Conservation (phyloP, 371 early-diverging fungal genomes). For the Lichtheimia hyalospora region DNA sequence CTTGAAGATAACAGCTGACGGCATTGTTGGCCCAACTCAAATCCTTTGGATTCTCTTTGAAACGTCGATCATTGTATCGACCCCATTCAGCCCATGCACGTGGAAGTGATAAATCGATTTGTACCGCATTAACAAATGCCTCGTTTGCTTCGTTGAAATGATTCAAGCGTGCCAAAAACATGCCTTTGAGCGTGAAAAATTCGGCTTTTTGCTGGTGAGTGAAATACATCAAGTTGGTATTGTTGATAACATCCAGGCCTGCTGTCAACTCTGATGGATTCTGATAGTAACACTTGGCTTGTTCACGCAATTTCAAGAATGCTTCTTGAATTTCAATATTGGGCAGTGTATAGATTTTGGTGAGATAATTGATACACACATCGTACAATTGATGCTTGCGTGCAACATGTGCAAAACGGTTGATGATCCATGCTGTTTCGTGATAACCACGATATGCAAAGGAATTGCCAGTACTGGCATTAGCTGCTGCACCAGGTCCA, state of each 20-base stretch:
- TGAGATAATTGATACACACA: conserved; percentile 91
- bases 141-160: conserved; percentile 89
- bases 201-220: conserved; percentile 95
- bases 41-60: conserved; percentile 80
- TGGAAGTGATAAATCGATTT: conserved; percentile 85
- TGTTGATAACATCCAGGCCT: conserved; percentile 97
- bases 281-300: conserved; percentile 96
- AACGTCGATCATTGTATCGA: conserved; percentile 89
- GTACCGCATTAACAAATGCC: conserved; percentile 93
- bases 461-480: conserved; percentile 68
- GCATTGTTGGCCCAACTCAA: conserved; percentile 89
- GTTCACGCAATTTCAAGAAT: conserved; percentile 96
- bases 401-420: conserved; percentile 99
- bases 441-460: conserved; percentile 98
- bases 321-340: conserved; percentile 99
- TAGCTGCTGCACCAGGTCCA: conserved; percentile 53
- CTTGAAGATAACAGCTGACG: conserved; percentile 96
- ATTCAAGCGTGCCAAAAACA: conserved; percentile 88
- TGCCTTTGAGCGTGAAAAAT: conserved; percentile 95
- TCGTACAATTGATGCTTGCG: conserved; percentile 93
- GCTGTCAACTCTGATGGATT: conserved; percentile 82
- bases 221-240: conserved; percentile 97
- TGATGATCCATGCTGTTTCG: conserved; percentile 99
- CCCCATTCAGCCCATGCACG: conserved; percentile 99
- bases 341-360: conserved; percentile 97